Evolutionary conservation across 1,284 basidiomycete species (phyloP), one percentile per base, ranked within the genome.

Genomic region (Cryptococcus sp.): DNA sequence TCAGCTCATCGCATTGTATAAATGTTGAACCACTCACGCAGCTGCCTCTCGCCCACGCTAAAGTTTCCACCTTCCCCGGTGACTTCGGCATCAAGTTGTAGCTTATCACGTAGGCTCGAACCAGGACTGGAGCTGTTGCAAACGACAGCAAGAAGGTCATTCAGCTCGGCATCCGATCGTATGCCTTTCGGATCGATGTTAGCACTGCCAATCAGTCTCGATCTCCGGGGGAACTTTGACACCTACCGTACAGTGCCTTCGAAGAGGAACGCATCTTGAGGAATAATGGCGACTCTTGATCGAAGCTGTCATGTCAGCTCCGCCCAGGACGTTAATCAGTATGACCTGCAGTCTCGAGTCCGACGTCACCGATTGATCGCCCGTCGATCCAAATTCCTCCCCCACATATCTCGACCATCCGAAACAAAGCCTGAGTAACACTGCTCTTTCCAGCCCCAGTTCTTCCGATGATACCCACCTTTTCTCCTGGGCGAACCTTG

Each of bases 311-410:
- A 28, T 11, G 11, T 28, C 28, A 28, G 28, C 28, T 28, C n/a
- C n/a, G n/a, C n/a, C 9, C 67, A 1, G 39, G 14, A 11, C 5
- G n/a, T n/a, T n/a, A n/a, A n/a, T n/a, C n/a, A n/a, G n/a, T 13
- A 24, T 25, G 14, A 57, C 64, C 58, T 43, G 65, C 61, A 25
- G 76, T 76, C 47, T 82, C 78, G 13, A 87, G 72, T 0, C 82
- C 83, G 11, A 89, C 73, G 18, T 78, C 66, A 18, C 74, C 63
- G 49, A 84, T 82, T 64, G 78, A 67, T 28, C 67, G 31, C 3
- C 70, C 85, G 64, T 91, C 88, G 48, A 92, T 84, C 34, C 77
- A 71, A 53, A 92, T 84, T 0, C 88, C 87, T 0, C 73, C 71
- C 25, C 37, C 32, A 46, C 34, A 50, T 14, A 60, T 34, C 67